Evolutionary conservation across 2,329 filamentous ascomycete species (phyloP).

Genomic region (Onygenales sp.): DNA sequence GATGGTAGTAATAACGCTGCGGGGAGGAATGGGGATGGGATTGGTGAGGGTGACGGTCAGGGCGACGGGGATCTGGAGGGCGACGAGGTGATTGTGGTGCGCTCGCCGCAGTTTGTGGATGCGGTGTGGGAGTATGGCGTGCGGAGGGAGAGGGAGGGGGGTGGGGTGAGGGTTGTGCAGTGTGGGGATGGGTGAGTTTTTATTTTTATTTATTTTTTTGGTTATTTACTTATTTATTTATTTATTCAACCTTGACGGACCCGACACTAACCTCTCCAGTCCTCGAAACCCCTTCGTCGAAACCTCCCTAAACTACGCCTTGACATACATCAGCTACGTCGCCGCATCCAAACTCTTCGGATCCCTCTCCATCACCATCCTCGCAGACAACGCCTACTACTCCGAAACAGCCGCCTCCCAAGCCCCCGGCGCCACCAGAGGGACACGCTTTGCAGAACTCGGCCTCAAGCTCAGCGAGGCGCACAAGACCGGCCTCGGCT

Average conservation of each 20-base stretch:
- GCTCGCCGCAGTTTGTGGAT: slow-evolving; percentile 81
- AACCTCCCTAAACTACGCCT: slow-evolving; percentile 75
- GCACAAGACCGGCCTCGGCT: slow-evolving; percentile 93
- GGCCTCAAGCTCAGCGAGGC: slow-evolving; percentile 64
- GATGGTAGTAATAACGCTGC: neutral
- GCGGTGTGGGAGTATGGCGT: slow-evolving; percentile 85
- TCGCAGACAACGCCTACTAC: slow-evolving; percentile 96
- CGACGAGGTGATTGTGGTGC: slow-evolving; percentile 67
- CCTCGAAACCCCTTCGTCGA: slow-evolving; percentile 80
- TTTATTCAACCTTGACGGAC: too few relatives aligned
- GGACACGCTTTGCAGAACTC: slow-evolving; percentile 64
- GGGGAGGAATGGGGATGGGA: neutral
- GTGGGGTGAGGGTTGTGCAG: slow-evolving; percentile 74
- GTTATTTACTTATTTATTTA: too few relatives aligned
- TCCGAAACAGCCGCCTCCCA: slow-evolving; percentile 52
- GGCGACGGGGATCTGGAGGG: slow-evolving; percentile 18
- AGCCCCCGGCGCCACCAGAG: slow-evolving; percentile 23
- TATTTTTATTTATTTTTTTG: too few relatives aligned
- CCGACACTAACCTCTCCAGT: slow-evolving; percentile 28
- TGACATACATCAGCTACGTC: slow-evolving; percentile 61
- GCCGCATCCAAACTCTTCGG: slow-evolving; percentile 47
- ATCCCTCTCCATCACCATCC: slow-evolving; percentile 68
- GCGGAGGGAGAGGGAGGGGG: slow-evolving; percentile 56
- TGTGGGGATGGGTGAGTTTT: slow-evolving; percentile 28
- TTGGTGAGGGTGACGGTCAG: too few relatives aligned